Percentiles rank a stretch among this genome's conserved stretches.
Evolutionary conservation across 179 eudicot genomes (phyloP).

Genomic region (Gypsophila paniculata): DNA sequence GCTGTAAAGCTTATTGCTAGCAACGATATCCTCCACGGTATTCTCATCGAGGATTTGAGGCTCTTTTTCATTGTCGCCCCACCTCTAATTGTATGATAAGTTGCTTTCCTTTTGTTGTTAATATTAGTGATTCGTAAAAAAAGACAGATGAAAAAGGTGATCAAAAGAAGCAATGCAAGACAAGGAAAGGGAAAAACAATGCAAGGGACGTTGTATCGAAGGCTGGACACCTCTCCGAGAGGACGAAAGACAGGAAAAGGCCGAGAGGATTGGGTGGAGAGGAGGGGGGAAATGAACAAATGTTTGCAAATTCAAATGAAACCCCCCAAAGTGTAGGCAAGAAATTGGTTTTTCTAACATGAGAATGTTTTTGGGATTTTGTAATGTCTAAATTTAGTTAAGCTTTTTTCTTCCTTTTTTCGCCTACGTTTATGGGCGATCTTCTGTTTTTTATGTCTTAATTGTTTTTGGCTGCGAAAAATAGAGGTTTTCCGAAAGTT

Average conservation of each 20-base stretch:
- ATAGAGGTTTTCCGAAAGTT: constrained; percentile 1
- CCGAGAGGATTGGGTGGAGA: not conserved
- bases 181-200: not conserved
- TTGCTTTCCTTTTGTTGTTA: not conserved
- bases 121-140: not conserved
- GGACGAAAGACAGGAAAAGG: not conserved
- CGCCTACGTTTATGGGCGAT: not conserved
- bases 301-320: constrained; percentile 28
- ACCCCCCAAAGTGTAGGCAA: constrained; percentile 33
- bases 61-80: constrained; percentile 20
- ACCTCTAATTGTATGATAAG: constrained; percentile 4
- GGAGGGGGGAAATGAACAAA: constrained; percentile 14
- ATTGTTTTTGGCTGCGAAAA: constrained; percentile 19
- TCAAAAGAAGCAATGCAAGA: not conserved
- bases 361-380: constrained; percentile 22
- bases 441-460: constrained; percentile 11
- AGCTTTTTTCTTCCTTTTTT: constrained; percentile 5
- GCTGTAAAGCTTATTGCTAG: not conserved
- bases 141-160: not conserved
- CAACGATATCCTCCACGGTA: constrained; percentile 29
- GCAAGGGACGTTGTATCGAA: constrained; percentile 24
- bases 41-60: constrained; percentile 28
- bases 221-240: constrained; percentile 26
- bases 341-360: constrained; percentile 23
- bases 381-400: constrained; percentile 28